phyloP scores from a whole-genome alignment of 2,329 filamentous ascomycete species.

The Monosporascus sp. region DNA sequence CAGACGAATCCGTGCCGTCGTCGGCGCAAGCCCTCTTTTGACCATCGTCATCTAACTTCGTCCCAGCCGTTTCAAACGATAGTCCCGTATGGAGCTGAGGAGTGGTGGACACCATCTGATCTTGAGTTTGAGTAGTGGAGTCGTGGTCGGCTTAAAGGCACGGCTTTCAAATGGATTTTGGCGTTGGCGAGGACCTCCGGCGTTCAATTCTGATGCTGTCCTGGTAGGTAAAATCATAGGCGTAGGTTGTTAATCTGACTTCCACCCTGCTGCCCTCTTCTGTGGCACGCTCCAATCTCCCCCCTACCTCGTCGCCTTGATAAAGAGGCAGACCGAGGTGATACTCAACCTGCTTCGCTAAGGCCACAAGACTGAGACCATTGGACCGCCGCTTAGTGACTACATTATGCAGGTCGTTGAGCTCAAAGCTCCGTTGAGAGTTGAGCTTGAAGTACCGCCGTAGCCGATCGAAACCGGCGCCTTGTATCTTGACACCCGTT shows the following conservation, averaged over 20 bases:
- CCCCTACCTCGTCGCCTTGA: constrained; percentile 13
- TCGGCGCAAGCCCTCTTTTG: too few species aligned
- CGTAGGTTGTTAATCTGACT: not conserved
- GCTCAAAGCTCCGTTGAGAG: constrained; percentile 18
- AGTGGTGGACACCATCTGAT: not conserved
- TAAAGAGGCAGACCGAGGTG: constrained; percentile 19
- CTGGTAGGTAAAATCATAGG: not conserved
- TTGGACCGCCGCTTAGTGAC: constrained; percentile 5
- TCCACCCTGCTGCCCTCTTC: not conserved
- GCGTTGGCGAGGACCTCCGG: not conserved
- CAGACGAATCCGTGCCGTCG: too few species aligned
- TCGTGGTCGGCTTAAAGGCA: not conserved
- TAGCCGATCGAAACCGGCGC: constrained; percentile 16
- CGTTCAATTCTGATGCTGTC: not conserved
- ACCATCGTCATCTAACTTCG: too few species aligned
- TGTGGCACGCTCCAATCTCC: constrained; percentile 15
- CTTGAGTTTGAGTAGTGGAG: not conserved
- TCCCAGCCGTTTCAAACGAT: not conserved
- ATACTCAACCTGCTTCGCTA: constrained; percentile 13
- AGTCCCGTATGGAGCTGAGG: not conserved
- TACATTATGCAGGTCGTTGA: constrained; percentile 19
- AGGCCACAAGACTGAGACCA: constrained; percentile 10
- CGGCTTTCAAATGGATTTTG: not conserved
- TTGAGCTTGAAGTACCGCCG: constrained; percentile 11
- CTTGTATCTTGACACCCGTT: constrained; percentile 16